These are phyloP conservation scores for Pseudogymnoascus sp. DNA, from an alignment of 2,329 filamentous ascomycete genomes.

Conservation along the genomic window DNA sequence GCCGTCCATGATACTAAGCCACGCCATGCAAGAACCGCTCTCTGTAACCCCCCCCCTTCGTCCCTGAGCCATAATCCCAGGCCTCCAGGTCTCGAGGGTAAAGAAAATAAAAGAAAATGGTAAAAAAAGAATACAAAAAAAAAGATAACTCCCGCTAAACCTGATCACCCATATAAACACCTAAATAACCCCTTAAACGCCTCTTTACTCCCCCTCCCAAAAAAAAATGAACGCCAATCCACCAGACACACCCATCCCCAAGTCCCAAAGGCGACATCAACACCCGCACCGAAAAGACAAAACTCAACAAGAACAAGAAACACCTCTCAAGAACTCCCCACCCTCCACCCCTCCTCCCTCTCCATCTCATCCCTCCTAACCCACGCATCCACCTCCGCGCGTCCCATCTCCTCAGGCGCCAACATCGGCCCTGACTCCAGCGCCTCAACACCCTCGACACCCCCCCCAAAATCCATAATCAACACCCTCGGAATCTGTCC, in stretches of 20 bases:
- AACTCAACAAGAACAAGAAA: neutral
- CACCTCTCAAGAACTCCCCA: neutral
- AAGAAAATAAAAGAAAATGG: too few relatives aligned
- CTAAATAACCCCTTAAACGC: too few relatives aligned
- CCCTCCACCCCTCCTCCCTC: neutral
- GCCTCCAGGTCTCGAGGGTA: too few relatives aligned
- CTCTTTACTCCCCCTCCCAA: too few relatives aligned
- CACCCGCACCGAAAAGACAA: neutral
- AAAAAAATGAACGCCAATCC: too few relatives aligned
- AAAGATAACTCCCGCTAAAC: too few relatives aligned
- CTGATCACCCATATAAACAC: too few relatives aligned
- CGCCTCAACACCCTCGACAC: conserved; percentile 47
- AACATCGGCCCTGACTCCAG: conserved; percentile 37
- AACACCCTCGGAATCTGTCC: conserved; percentile 89
- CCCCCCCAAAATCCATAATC: conserved; percentile 81
- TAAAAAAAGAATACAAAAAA: too few relatives aligned
- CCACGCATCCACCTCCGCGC: neutral
- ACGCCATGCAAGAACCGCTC: neutral
- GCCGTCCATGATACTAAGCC: neutral
- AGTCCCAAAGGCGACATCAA: neutral
- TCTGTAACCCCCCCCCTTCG: too few relatives aligned
- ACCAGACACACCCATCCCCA: too few relatives aligned
- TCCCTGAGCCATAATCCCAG: too few relatives aligned
- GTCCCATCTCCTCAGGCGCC: neutral
- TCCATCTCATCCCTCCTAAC: neutral